Base-by-base conservation (phyloP, 805 yeast genomes). In the Cyberlindnera maclurae region DNA sequence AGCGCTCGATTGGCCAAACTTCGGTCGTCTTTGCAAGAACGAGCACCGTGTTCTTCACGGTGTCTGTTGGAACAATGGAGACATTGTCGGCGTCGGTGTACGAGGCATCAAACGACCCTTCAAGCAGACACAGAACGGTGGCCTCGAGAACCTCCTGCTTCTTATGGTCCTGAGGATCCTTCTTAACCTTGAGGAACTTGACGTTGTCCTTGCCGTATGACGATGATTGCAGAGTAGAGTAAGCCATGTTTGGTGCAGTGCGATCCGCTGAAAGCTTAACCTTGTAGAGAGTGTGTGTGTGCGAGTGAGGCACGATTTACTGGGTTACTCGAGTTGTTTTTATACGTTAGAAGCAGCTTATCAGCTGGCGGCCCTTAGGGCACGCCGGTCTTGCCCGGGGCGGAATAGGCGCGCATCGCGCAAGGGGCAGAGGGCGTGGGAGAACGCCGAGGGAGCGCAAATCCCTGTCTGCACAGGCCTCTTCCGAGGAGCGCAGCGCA, bases 201-300 rank as follows among this genome's bases (percentile, higher is more conserved):
- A 89, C 96, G 65, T 87, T 86, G 61, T 79, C 95, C 61, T 89
- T 89, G 49, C 97, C 97, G 71, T 89, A 89, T 24, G 84, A 67
- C 20, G 94, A 80, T 9, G 68, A 58, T 29, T 64, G 47, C 36
- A 64, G 43, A 24, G 50, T 44, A 5, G 55, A 44, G 46, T 50
- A 47, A 9, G 57, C 24, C 55, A 52, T 53, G 38, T 34, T 38
- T 15, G 9, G 34, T 22, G 15, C 24, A 13, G n/a, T 27, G 29
- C 5, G 24, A 5, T 20, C 5, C 8, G 24, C n/a, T n/a, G n/a
- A n/a, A n/a, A n/a, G n/a, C n/a, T n/a, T n/a, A 26, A 26, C 28
- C 28, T 26, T 10, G 28, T 26, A n/a, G n/a, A n/a, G n/a, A n/a
- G n/a, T n/a, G n/a, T n/a, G n/a, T n/a, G n/a, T n/a, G n/a, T n/a